Evolutionary conservation across 1,139 yeast species (phyloP), one percentile per base, ranked within the genome.

Genomic region (Taphrina confusa): DNA sequence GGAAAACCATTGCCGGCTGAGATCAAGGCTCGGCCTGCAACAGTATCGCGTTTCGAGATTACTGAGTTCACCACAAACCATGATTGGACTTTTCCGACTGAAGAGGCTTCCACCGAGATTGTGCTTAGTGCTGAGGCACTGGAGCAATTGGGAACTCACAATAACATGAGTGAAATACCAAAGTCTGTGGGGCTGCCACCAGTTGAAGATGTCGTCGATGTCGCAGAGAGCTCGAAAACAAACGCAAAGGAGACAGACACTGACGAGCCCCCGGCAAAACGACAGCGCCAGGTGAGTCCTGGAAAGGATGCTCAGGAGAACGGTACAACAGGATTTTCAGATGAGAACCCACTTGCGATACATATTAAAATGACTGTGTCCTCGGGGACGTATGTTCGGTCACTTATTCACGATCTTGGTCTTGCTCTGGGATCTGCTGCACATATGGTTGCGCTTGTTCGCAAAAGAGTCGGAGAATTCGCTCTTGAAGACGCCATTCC

Each of bases 351-450:
- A 36, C 42, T 59, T 4, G 60, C 62, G 6, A 63, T 65, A 2
- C 92, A 86, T 67, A 80, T 92, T 66, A 79, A 80, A 11, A 82
- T 95, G 11, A 81, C 82, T 49, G 98, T 92, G 0, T 87, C 96
- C 0, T 89, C 97, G 0, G 99, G 99, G 0, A 92, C 98, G 0
- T 94, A 94, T 68, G 91, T 94, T 55, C 80, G 98, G 66, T 87
- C 97, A 14, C 75, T 94, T 61, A 79, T 92, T 51, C 89, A 95
- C 72, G 98, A 94, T 69, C 78, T 88, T 54, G 97, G 96, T 1
- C 80, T 87, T 64, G 85, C 92, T 0, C 74, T 91, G 70, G 85
- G 85, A 16, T 82, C 91, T 0, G 82, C 90, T 16, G 90, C 96
- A 0, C 91, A 89, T 69, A 91, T 94, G 96, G 96, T 87, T 8